Evolutionary conservation across 2,329 filamentous ascomycete genomes (phyloP).

Genomic region (Chaetomiaceae sp.): DNA sequence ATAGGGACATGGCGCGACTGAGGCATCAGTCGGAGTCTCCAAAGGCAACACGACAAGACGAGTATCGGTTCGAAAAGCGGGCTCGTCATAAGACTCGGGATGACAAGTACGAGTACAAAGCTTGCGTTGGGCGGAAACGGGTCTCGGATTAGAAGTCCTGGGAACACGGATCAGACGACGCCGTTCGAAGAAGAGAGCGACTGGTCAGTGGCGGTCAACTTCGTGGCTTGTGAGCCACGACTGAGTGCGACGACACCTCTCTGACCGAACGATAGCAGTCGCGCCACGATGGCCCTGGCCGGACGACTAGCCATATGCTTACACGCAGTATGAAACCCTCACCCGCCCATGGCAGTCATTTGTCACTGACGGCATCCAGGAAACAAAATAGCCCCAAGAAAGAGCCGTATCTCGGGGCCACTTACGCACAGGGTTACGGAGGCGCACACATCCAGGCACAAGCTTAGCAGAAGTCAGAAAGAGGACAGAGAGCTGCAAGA

Average conservation of each 20-base stretch:
- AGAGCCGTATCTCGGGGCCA: not conserved
- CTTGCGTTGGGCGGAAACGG: not conserved
- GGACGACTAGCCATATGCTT: not conserved
- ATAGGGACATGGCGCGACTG: constrained; percentile 14
- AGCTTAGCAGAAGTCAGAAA: constrained; percentile 24
- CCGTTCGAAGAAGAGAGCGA: not conserved
- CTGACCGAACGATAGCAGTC: not conserved
- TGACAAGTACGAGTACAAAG: constrained; percentile 42
- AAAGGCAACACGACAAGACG: constrained; percentile 9
- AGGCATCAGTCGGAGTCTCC: constrained; percentile 15
- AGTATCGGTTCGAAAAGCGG: constrained; percentile 40
- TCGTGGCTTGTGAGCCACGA: not conserved
- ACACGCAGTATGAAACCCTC: not conserved
- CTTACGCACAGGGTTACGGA: not conserved
- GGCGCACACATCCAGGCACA: not conserved
- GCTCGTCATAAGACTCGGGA: constrained; percentile 50
- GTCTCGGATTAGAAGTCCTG: not conserved
- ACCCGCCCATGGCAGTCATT: no score
- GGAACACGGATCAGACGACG: not conserved
- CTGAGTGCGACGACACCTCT: not conserved
- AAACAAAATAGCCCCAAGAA: not conserved
- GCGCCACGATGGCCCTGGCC: not conserved
- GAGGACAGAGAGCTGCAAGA: constrained; percentile 31
- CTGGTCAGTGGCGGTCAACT: no score
- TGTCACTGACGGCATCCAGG: constrained; percentile 2